Conservation (phyloP, 352 stramenopile genomes). For the Globisporangium camurandrum region DNA sequence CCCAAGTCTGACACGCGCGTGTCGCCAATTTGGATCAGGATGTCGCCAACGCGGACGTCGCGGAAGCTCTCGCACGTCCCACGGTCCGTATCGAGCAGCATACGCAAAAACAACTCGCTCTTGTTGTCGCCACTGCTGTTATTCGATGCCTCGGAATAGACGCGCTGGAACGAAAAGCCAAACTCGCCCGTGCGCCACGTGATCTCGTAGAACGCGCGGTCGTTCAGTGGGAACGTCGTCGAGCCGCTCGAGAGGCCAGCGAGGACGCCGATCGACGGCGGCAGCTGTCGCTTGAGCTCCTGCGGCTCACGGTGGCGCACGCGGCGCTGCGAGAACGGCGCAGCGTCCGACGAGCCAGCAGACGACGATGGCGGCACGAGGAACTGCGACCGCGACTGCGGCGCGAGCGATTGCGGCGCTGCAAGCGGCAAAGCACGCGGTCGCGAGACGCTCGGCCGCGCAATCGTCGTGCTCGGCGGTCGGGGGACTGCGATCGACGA, state of each 20-base stretch:
- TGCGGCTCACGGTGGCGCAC: slow-evolving; percentile 34
- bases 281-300: slow-evolving; percentile 47
- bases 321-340: slow-evolving; percentile 22
- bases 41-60: slow-evolving; percentile 52
- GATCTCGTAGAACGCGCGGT: slow-evolving; percentile 49
- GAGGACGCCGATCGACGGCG: slow-evolving; percentile 50
- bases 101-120: slow-evolving; percentile 49
- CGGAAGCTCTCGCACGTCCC: slow-evolving; percentile 57
- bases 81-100: slow-evolving; percentile 71
- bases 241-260: slow-evolving; percentile 51
- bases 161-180: slow-evolving; percentile 63
- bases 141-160: slow-evolving; percentile 45
- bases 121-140: slow-evolving; percentile 33
- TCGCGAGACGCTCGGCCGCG: slow-evolving; percentile 14
- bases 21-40: slow-evolving; percentile 55
- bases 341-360: slow-evolving; percentile 14
- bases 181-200: slow-evolving; percentile 59
- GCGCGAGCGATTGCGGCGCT: no score
- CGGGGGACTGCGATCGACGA: slow-evolving; percentile 4
- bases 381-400: slow-evolving; percentile 15
- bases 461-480: slow-evolving; percentile 9
- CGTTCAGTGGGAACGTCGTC: slow-evolving; percentile 48
- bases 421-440: no score
- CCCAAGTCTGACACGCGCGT: slow-evolving; percentile 55
- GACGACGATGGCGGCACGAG: slow-evolving; percentile 10